Conservation (phyloP, 257 asterid species). For the Salvia rosmarinus region DNA sequence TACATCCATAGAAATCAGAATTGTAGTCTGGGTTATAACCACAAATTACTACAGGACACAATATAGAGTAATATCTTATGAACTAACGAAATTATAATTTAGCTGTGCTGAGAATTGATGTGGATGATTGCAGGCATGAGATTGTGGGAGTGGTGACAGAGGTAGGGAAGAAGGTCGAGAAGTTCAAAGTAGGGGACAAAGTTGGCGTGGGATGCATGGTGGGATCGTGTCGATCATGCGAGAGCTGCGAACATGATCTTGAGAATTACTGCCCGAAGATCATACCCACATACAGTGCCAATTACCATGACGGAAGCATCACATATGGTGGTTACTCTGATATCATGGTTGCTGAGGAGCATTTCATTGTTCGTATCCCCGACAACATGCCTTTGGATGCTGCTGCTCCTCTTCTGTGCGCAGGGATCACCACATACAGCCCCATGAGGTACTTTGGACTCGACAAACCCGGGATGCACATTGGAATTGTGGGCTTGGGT, state of each 20-base stretch:
- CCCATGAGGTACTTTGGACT: slow-evolving; percentile 46
- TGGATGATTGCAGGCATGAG: slow-evolving; percentile 41
- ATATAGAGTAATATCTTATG: too few relatives aligned
- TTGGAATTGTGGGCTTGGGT: slow-evolving; percentile 51
- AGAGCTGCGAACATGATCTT: slow-evolving; percentile 36
- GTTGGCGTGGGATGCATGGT: slow-evolving; percentile 59
- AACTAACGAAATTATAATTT: too few relatives aligned
- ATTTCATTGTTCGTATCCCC: slow-evolving; percentile 46
- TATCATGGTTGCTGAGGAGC: slow-evolving; percentile 49
- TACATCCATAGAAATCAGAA: too few relatives aligned
- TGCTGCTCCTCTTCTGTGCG: slow-evolving; percentile 51
- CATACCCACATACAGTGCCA: slow-evolving; percentile 29
- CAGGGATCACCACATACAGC: slow-evolving; percentile 53
- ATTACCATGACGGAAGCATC: slow-evolving; percentile 35
- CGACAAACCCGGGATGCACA: slow-evolving; percentile 43
- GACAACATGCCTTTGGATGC: slow-evolving; percentile 42
- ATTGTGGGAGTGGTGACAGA: slow-evolving; percentile 58
- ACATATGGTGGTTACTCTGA: slow-evolving; percentile 53
- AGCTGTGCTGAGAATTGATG: too few relatives aligned
- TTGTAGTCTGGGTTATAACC: too few relatives aligned
- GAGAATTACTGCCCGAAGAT: slow-evolving; percentile 45
- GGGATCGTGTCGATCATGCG: slow-evolving; percentile 50
- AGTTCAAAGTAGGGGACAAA: slow-evolving; percentile 50
- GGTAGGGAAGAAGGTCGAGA: slow-evolving; percentile 49
- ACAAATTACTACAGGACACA: too few relatives aligned